These are phyloP conservation scores for Aspergillus sparsus DNA, from an alignment of 495 filamentous ascomycete genomes.

Conservation along the genomic window DNA sequence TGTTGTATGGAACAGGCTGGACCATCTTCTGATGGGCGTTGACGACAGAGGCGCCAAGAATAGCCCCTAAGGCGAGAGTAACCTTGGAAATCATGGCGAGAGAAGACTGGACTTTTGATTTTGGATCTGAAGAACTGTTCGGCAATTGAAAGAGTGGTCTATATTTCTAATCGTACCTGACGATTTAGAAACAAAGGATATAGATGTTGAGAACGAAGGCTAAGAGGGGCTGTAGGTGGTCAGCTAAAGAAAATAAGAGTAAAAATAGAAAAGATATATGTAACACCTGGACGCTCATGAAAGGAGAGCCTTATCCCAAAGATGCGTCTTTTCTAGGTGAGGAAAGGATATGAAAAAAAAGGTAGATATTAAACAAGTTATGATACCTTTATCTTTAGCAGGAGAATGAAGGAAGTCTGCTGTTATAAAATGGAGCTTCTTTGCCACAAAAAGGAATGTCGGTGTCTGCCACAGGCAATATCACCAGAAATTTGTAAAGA, in stretches of 20 bases:
- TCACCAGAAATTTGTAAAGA: constrained; percentile 30
- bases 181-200: constrained; percentile 36
- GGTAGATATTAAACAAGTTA: no score
- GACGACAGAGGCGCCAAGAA: constrained; percentile 52
- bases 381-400: constrained; percentile 1
- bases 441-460: constrained; percentile 32
- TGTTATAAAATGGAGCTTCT: constrained; percentile 13
- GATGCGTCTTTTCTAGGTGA: no score
- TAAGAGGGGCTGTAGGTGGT: constrained; percentile 2
- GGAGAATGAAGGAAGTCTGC: neutral
- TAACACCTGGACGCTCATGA: neutral
- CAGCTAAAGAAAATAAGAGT: neutral
- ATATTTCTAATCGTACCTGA: constrained; percentile 45
- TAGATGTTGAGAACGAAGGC: constrained; percentile 20
- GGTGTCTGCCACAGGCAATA: constrained; percentile 41
- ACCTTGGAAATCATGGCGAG: constrained; percentile 46
- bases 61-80: constrained; percentile 37
- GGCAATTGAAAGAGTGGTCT: constrained; percentile 26
- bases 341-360: neutral
- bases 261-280: neutral
- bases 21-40: constrained; percentile 71
- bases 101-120: constrained; percentile 16
- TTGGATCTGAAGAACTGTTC: constrained; percentile 25
- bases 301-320: no score
- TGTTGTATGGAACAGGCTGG: constrained; percentile 65